Base-by-base conservation (phyloP, 2,329 filamentous ascomycete genomes). In the Colletotrichum cereale region DNA sequence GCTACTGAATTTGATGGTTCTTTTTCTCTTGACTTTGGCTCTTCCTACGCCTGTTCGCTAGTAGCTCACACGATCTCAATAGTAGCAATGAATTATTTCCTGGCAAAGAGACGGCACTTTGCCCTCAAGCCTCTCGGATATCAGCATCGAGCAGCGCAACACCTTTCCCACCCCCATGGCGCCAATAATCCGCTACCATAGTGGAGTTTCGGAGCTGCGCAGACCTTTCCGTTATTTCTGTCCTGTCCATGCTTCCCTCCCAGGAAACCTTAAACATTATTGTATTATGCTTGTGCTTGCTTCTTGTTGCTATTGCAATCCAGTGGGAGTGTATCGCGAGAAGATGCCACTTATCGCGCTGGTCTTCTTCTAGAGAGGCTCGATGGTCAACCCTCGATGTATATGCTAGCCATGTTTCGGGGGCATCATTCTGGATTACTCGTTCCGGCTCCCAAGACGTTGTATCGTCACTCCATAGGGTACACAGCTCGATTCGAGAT, bases 51-150 rank as follows among this genome's bases (percentile, higher is more conserved):
- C n/a, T n/a, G n/a, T n/a, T n/a, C n/a, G n/a, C n/a, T n/a, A n/a
- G n/a, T n/a, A n/a, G n/a, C n/a, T n/a, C n/a, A n/a, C n/a, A n/a
- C n/a, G n/a, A n/a, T n/a, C n/a, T n/a, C n/a, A n/a, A n/a, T n/a
- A n/a, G n/a, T n/a, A n/a, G n/a, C n/a, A n/a, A n/a, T n/a, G n/a
- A n/a, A n/a, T n/a, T n/a, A n/a, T n/a, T n/a, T n/a, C n/a, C n/a
- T n/a, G n/a, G n/a, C n/a, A n/a, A n/a, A n/a, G n/a, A n/a, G n/a
- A n/a, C n/a, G n/a, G n/a, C n/a, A n/a, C n/a, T n/a, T n/a, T n/a
- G n/a, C n/a, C n/a, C 81, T 83, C 56, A 52, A 31, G 38, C 82
- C 2, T 77, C 74, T 0, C 55, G 42, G 4, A 42, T 29, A 16
- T 58, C 36, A 21, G 55, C 55, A 58, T 58, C 55, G 18, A 58